Evolutionary conservation across 2,329 filamentous ascomycete species (phyloP).

Genomic region (Cyphellophora attinorum): DNA sequence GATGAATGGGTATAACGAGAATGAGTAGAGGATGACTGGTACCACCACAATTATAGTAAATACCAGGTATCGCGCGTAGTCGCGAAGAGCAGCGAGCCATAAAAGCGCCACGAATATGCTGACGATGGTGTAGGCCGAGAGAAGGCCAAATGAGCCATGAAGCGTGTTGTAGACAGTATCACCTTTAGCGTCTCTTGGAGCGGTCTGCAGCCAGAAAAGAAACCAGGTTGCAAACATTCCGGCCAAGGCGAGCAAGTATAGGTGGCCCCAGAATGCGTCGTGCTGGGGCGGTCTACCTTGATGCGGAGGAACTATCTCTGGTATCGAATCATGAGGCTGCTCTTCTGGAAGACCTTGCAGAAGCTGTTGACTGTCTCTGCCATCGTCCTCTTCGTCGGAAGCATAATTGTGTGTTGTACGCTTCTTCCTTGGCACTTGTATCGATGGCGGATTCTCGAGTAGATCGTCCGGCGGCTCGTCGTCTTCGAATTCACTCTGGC

Average conservation of each 20-base stretch:
- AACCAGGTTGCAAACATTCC: constrained; percentile 81
- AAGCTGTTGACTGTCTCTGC: constrained; percentile 21
- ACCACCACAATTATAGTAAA: constrained; percentile 73
- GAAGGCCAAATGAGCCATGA: constrained; percentile 75
- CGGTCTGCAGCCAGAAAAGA: constrained; percentile 81
- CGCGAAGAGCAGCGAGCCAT: constrained; percentile 81
- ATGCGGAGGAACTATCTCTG: constrained; percentile 47
- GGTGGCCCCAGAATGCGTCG: constrained; percentile 83
- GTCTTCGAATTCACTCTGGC: constrained; percentile 33
- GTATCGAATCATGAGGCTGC: constrained; percentile 40
- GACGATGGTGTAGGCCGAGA: constrained; percentile 86
- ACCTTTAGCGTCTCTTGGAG: constrained; percentile 57
- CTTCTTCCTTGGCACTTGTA: constrained; percentile 44
- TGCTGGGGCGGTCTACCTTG: constrained; percentile 66
- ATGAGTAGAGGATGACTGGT: constrained; percentile 75
- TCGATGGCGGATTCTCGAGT: constrained; percentile 45
- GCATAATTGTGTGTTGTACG: constrained; percentile 26
- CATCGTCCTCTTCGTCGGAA: constrained; percentile 42
- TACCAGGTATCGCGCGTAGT: constrained; percentile 79
- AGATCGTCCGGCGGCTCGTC: constrained; percentile 31
- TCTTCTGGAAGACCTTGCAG: constrained; percentile 36
- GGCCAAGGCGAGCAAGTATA: constrained; percentile 77
- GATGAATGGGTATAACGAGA: constrained; percentile 83
- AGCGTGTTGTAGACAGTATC: constrained; percentile 92
- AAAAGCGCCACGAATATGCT: constrained; percentile 77